Percentiles rank a stretch among this genome's conserved stretches.
Evolutionary conservation across 306 rosid genomes (phyloP).

Genomic region (Gynostemma pentaphyllum): DNA sequence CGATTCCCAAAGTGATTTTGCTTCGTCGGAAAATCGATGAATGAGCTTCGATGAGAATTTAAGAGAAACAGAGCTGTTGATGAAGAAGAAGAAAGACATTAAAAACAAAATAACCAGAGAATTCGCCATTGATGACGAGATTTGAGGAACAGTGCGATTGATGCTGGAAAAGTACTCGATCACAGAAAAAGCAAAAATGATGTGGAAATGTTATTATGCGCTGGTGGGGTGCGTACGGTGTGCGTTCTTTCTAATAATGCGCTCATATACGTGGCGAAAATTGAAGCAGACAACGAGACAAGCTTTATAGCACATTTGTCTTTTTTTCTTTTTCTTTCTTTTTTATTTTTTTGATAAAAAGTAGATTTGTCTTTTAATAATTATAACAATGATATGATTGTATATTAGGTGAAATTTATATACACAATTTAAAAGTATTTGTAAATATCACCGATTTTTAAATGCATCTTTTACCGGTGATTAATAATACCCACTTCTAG

Average conservation of each 20-base stretch:
- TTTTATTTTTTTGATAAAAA: too few relatives aligned
- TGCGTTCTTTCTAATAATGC: background rate
- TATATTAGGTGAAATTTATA: too few relatives aligned
- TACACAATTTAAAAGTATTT: too few relatives aligned
- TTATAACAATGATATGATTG: too few relatives aligned
- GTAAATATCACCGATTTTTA: too few relatives aligned
- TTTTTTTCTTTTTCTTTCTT: too few relatives aligned
- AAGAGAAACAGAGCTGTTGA: background rate
- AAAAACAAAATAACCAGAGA: conserved; percentile 2
- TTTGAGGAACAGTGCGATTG: background rate
- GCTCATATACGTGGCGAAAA: background rate
- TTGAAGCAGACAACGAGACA: too few relatives aligned
- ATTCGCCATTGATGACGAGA: conserved; percentile 13
- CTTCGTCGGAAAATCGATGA: conserved; percentile 50
- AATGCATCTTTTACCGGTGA: too few relatives aligned
- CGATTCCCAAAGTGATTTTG: conserved; percentile 20
- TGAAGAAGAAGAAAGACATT: background rate
- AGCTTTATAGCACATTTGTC: too few relatives aligned
- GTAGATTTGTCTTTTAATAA: too few relatives aligned
- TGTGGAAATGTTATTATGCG: background rate
- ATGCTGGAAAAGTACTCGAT: background rate
- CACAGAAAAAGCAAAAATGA: background rate
- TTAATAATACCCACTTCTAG: too few relatives aligned
- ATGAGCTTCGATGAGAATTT: conserved; percentile 30
- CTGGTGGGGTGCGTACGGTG: background rate